Base-by-base conservation (phyloP, 345 rosid genomes). In the Psidium guajava region DNA sequence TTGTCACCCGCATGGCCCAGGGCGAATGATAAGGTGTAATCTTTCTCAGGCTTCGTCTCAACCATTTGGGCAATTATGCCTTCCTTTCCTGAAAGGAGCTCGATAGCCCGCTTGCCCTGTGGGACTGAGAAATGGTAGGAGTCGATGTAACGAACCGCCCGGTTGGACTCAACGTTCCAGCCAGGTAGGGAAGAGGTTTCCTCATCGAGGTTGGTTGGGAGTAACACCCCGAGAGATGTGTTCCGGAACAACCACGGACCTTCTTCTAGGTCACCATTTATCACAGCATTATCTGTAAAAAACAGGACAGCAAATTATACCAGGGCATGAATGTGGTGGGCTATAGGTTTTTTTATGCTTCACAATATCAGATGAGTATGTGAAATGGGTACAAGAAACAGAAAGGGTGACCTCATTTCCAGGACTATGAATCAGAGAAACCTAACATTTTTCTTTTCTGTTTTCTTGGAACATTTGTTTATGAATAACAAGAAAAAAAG, bases 11-110 rank as follows among this genome's bases (percentile, higher is more conserved):
- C 99, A 6, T 97, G 98, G 18, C 99, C 99, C 49, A 97, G 83
- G 1, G 98, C 87, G 87, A 96, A 97, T 24, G 93, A 87, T 88
- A 97, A 42, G 12, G 50, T 84, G 89, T 97, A 97, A 0, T 90
- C 89, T 81, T 91, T 91, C 84, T 93, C 84, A 0, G 94, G 85
- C 54, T 87, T 90, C 54, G 99, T 96, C 86, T 95, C 96, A 2
- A 97, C 98, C 98, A 95, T 96, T 82, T 96, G 99, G 1, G 99
- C 94, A 28, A 97, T 93, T 82, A 97, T 96, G 40, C 99, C 99
- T 92, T 97, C 99, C 88, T 97, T 97, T 32, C 99, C 99, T 0
- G 99, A 97, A 27, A 97, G 90, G 77, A 97, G 89, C 88, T 97
- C 99, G 0, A 97, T 40, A 15, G 99, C 99, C 36, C 99, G 92